Base-by-base conservation (phyloP, 768 basidiomycete species). In the Auricularia auricula-judae region DNA sequence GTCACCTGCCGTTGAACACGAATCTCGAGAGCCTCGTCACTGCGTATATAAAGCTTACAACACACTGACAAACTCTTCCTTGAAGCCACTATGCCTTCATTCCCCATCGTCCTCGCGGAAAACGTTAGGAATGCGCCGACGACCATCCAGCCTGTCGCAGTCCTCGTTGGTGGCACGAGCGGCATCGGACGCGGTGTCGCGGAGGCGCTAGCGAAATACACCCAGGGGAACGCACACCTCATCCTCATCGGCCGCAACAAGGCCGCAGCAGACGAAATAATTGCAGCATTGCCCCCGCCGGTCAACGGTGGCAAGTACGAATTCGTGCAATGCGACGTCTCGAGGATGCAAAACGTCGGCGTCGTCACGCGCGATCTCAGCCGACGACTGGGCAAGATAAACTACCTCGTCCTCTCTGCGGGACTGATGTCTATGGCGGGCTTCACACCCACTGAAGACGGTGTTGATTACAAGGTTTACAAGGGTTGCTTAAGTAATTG, bases 271-370 rank as follows among this genome's bases (percentile, higher is more conserved):
- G 76, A 82, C 39, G 63, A 70, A 21, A 78, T 82, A 66, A 73
- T 86, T 64, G 75, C 78, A 1, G 70, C 69, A 2, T 69, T 84
- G 58, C 80, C 80, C 36, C 63, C 53, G 3, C 21, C 64, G 16
- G 62, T 65, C 36, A 68, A 58, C 51, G 69, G 53, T 42, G 66
- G 63, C 63, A 64, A 69, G 70, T 70, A 79, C 71, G 80, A 82
- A 66, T 84, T 84, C 69, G 74, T 84, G n/a, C 70, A 77, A 65
- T 82, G 82, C 74, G 84, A 84, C 58, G 78, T 75, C 4, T 75
- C 78, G n/a, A 71, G 80, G 39, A 82, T 86, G 77, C 75, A 76
- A 71, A 82, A 83, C 66, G 78, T 84, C 2, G 74, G 77, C 44
- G 66, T 68, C n/a, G 71, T 74, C n/a, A 69, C 76, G 8, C 64